Evolutionary conservation across 2,329 filamentous ascomycete species (phyloP).

Genomic region (Tolypocladium endophyticum): DNA sequence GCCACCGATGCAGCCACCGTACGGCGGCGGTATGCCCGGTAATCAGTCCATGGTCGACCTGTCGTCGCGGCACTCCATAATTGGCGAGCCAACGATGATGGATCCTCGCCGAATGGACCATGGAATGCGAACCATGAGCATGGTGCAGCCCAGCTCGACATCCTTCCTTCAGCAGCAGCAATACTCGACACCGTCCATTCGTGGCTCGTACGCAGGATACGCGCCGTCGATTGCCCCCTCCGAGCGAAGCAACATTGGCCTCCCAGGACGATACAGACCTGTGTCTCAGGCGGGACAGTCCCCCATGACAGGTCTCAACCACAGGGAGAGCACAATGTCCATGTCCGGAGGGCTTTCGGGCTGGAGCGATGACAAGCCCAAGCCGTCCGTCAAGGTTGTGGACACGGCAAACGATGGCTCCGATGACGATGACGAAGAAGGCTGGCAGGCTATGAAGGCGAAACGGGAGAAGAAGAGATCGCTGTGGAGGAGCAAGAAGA

Average conservation of each 20-base stretch:
- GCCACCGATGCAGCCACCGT: slow-evolving; percentile 16
- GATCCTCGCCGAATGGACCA: slow-evolving; percentile 33
- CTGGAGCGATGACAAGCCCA: slow-evolving; percentile 21
- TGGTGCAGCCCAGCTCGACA: slow-evolving; percentile 60
- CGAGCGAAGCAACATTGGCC: slow-evolving; percentile 86
- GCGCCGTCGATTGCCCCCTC: slow-evolving; percentile 88
- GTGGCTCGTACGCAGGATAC: slow-evolving; percentile 47
- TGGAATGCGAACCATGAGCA: slow-evolving; percentile 65
- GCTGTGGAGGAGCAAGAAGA: slow-evolving; percentile 55
- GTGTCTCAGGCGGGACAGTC: slow-evolving; percentile 54
- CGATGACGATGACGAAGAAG: slow-evolving; percentile 54
- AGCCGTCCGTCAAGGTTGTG: slow-evolving; percentile 26
- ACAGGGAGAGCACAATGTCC: slow-evolving; percentile 23
- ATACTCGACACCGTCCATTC: slow-evolving; percentile 18
- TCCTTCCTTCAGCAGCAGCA: slow-evolving; percentile 43
- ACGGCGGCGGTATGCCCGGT: slow-evolving; percentile 12
- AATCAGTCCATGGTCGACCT: slow-evolving; percentile 34
- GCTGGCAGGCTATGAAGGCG: slow-evolving; percentile 60
- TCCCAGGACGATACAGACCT: slow-evolving; percentile 82
- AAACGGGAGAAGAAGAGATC: slow-evolving; percentile 59
- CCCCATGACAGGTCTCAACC: slow-evolving; percentile 16
- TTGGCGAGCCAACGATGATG: slow-evolving; percentile 33
- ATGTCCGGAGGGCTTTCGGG: slow-evolving; percentile 24
- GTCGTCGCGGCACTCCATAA: slow-evolving; percentile 32
- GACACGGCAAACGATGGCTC: slow-evolving; percentile 28